Conservation (phyloP, 2,329 filamentous ascomycete species). For the Aspergillus sp. region DNA sequence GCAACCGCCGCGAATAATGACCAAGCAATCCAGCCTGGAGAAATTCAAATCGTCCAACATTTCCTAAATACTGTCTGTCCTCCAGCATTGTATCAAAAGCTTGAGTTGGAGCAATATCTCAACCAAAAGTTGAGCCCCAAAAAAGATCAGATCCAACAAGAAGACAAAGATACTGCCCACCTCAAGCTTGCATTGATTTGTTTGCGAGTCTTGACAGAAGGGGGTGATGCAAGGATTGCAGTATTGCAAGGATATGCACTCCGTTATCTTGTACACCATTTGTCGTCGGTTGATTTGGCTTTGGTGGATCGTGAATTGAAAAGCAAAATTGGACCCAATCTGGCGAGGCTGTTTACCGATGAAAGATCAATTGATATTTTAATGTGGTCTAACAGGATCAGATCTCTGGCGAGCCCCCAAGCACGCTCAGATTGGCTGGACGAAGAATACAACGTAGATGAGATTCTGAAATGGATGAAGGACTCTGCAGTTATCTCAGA, state of each 20-base stretch:
- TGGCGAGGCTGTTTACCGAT: not conserved
- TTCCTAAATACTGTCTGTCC: not conserved
- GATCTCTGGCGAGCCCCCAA: not conserved
- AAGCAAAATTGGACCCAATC: not conserved
- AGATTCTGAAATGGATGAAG: not conserved
- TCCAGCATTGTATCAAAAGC: not conserved
- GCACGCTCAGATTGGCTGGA: not conserved
- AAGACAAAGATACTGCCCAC: not conserved
- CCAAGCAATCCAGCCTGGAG: not conserved
- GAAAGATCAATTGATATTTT: not conserved
- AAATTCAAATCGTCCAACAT: not conserved
- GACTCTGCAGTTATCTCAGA: not conserved
- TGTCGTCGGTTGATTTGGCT: not conserved
- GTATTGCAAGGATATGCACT: not conserved
- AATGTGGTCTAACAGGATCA: not conserved
- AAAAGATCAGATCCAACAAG: not conserved
- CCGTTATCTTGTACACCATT: not conserved
- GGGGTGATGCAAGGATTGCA: not conserved
- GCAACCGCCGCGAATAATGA: not conserved
- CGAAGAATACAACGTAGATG: not conserved
- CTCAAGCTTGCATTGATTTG: not conserved
- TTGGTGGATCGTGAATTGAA: not conserved
- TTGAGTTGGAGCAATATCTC: not conserved
- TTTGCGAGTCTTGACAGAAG: not conserved
- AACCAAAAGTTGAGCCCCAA: not conserved